phyloP scores from a whole-genome alignment of 2,329 filamentous ascomycete genomes.

The Mycosphaerelloides madeirae region DNA sequence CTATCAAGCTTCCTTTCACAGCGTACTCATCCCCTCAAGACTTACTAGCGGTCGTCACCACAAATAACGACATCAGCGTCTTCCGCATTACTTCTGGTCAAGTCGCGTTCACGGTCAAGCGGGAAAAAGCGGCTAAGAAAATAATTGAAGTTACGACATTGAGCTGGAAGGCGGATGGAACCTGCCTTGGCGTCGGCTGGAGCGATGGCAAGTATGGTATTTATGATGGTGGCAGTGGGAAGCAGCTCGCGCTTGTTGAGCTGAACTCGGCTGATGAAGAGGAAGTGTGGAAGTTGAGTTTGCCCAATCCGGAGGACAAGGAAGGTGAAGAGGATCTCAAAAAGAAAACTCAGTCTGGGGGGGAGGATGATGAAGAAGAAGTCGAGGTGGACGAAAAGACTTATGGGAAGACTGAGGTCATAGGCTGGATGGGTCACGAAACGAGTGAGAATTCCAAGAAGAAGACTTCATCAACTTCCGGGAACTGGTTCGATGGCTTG shows the following conservation, averaged over 20 bases:
- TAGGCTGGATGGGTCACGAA: conserved; percentile 25
- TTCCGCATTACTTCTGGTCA: conserved; percentile 78
- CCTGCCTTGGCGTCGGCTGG: conserved; percentile 70
- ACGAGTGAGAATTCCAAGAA: conserved; percentile 26
- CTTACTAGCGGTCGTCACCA: conserved; percentile 67
- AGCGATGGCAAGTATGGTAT: conserved; percentile 60
- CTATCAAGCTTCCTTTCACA: conserved; percentile 55
- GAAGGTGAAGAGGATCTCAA: neutral
- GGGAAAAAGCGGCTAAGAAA: conserved; percentile 32
- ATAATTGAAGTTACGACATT: conserved; percentile 33
- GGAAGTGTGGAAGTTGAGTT: conserved; percentile 15
- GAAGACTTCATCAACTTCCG: conserved; percentile 12
- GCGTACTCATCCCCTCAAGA: conserved; percentile 82
- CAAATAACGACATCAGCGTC: conserved; percentile 65
- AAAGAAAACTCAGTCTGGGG: neutral
- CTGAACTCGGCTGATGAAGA: conserved; percentile 7
- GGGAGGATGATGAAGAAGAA: neutral
- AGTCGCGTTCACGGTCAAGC: conserved; percentile 53
- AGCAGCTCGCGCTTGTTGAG: conserved; percentile 9
- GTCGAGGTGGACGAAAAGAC: neutral
- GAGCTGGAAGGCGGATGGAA: conserved; percentile 46
- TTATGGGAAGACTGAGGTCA: conserved; percentile 6
- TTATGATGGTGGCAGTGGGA: conserved; percentile 35
- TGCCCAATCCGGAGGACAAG: conserved; percentile 9
- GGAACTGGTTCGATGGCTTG: conserved; percentile 24